Conservation (phyloP, 345 rosid species). For the Arabis hirsuta region DNA sequence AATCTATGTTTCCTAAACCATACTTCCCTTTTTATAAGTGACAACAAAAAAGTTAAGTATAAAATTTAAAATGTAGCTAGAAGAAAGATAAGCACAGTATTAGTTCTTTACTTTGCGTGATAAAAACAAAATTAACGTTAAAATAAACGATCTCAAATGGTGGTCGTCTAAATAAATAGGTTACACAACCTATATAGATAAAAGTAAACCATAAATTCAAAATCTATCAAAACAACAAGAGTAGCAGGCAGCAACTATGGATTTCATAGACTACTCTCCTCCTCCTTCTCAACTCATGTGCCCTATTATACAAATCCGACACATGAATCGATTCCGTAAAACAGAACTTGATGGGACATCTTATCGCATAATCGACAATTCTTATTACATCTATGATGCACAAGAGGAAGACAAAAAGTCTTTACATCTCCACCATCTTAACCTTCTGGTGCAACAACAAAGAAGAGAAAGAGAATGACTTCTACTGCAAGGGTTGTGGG, state of each 20-base stretch:
- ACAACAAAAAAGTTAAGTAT: neutral
- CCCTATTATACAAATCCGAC: neutral
- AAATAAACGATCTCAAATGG: neutral
- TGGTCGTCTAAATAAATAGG: neutral
- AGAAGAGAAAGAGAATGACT: neutral
- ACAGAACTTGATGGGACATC: neutral
- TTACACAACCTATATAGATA: neutral
- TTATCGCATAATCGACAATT: neutral
- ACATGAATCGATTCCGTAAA: neutral
- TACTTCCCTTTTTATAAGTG: neutral
- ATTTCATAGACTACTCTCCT: neutral
- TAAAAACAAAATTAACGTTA: neutral
- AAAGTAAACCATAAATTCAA: neutral
- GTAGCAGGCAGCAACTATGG: neutral
- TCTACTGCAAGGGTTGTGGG: neutral
- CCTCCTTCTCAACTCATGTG: neutral
- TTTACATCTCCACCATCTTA: neutral
- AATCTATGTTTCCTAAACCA: neutral
- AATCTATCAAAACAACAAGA: neutral
- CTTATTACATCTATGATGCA: neutral
- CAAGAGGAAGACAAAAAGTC: neutral
- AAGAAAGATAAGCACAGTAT: neutral
- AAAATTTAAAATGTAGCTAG: neutral
- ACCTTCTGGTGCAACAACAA: constrained; percentile 2
- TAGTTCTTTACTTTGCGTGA: neutral